Conservation (phyloP, 164 flowering plant species). For the Chimonanthus praecox region DNA sequence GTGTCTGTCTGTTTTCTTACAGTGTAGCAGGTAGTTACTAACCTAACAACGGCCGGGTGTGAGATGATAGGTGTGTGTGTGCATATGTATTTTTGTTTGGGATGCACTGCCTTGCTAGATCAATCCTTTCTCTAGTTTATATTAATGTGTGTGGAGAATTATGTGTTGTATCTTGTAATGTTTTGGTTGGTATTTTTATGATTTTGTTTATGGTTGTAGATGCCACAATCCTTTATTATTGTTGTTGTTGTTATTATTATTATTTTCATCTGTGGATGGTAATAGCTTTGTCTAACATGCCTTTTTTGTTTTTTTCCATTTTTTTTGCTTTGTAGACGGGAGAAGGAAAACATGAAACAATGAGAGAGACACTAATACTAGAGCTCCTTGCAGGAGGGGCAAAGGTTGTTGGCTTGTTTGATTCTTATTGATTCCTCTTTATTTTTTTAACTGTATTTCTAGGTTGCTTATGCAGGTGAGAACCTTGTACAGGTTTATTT, state of each 20-base stretch:
- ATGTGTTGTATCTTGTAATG: no score
- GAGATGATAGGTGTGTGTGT: no score
- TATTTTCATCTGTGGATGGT: background rate
- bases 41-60: no score
- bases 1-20: no score
- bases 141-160: no score
- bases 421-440: background rate
- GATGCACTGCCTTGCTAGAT: no score
- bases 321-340: slow-evolving; percentile 31
- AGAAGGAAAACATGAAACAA: slow-evolving; percentile 28
- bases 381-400: slow-evolving; percentile 86
- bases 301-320: background rate
- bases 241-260: background rate
- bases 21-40: no score
- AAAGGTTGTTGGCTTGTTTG: slow-evolving; percentile 52
- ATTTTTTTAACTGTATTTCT: no score
- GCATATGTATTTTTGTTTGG: no score
- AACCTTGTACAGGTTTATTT: background rate
- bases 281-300: background rate
- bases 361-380: slow-evolving; percentile 60
- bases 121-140: no score
- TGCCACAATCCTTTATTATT: background rate
- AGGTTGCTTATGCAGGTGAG: no score
- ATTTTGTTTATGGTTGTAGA: background rate
- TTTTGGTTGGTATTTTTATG: no score